A percentile compares a stretch with the other conserved stretches of the same genome.
Evolutionary conservation across 2,329 filamentous ascomycete genomes (phyloP).

Genomic region (Diaporthe australafricana): DNA sequence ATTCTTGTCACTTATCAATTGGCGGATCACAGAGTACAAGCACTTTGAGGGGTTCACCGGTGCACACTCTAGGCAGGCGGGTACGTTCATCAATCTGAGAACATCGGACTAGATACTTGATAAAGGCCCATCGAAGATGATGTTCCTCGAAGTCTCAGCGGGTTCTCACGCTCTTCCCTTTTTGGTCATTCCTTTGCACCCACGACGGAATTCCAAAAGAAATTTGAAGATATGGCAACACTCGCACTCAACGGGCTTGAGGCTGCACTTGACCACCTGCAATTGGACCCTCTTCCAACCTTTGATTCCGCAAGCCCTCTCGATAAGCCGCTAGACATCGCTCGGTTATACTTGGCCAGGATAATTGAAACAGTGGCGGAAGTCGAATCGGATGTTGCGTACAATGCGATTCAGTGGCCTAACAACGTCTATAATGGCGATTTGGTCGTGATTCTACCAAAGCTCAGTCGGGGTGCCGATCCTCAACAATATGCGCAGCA

Average conservation of each 20-base stretch:
- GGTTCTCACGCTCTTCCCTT: not conserved
- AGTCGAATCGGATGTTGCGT: constrained; percentile 42
- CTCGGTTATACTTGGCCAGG: constrained; percentile 44
- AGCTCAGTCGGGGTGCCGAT: constrained; percentile 43
- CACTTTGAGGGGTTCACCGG: not conserved
- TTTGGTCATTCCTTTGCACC: not conserved
- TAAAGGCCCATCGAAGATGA: not conserved
- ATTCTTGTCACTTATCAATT: not conserved
- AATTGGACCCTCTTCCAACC: constrained; percentile 52
- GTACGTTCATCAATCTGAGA: not conserved
- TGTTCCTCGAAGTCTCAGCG: not conserved
- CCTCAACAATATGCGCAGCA: constrained; percentile 38
- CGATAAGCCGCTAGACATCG: constrained; percentile 46
- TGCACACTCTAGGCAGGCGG: not conserved
- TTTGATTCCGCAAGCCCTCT: constrained; percentile 39
- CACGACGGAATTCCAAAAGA: not conserved
- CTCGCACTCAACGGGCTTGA: constrained; percentile 69
- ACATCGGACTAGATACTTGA: not conserved
- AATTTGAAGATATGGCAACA: constrained; percentile 58
- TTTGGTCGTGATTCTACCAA: constrained; percentile 46
- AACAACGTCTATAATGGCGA: constrained; percentile 45
- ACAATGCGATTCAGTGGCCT: constrained; percentile 46
- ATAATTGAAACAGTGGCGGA: constrained; percentile 38
- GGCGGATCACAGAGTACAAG: not conserved
- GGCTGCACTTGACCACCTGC: constrained; percentile 67